phyloP scores from a whole-genome alignment of 2,329 filamentous ascomycete species.

The Dothideomycetidae sp. region DNA sequence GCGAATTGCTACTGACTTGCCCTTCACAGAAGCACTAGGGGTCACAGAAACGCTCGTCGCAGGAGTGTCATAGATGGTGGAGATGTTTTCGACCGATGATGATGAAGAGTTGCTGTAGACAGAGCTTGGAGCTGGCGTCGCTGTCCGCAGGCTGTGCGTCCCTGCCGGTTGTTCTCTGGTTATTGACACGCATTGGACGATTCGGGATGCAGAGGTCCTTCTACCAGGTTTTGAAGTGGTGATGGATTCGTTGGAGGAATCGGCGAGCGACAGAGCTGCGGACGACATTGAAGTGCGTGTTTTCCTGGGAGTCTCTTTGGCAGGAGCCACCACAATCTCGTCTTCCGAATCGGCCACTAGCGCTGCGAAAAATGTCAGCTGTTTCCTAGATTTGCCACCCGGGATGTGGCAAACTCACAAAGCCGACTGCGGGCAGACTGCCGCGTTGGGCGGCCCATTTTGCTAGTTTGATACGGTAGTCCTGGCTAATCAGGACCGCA shows the following conservation, averaged over 20 bases:
- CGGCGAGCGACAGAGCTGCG: too few species aligned
- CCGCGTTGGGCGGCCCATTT: background rate
- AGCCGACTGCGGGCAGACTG: background rate
- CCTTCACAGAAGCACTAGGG: conserved; percentile 32
- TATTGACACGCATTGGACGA: background rate
- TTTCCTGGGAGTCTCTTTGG: background rate
- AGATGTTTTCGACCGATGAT: conserved; percentile 25
- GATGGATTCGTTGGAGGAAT: too few species aligned
- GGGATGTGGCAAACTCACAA: background rate
- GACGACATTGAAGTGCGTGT: too few species aligned
- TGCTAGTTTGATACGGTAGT: too few species aligned
- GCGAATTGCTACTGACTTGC: conserved; percentile 16
- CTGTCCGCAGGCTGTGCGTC: too few species aligned
- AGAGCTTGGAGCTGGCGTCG: conserved; percentile 7
- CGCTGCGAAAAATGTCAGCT: background rate
- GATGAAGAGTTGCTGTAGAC: conserved; percentile 11
- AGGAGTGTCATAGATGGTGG: conserved; percentile 43
- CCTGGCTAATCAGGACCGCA: background rate
- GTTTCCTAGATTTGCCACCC: background rate
- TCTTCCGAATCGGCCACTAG: background rate
- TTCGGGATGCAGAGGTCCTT: background rate
- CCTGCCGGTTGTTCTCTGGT: background rate
- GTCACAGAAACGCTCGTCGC: conserved; percentile 45
- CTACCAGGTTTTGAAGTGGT: too few species aligned
- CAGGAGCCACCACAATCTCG: background rate